Evolutionary conservation across 2,329 filamentous ascomycete species (phyloP).

Genomic region (Botryotinia globosa): DNA sequence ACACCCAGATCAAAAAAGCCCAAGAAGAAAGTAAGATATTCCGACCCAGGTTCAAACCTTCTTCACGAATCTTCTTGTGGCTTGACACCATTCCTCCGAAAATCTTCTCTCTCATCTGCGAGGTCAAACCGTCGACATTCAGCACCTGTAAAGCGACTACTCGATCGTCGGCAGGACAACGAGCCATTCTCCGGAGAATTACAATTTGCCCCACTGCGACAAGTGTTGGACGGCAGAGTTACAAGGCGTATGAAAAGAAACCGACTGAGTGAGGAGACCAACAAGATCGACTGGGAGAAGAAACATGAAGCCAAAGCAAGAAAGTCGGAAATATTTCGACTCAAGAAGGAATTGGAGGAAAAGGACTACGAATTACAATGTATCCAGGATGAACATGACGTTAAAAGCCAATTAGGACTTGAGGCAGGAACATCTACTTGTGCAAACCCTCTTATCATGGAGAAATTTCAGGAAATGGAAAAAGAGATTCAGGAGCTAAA

Average conservation of each 20-base stretch:
- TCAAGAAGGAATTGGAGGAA: constrained; percentile 46
- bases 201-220: constrained; percentile 50
- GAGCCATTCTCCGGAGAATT: constrained; percentile 41
- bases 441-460: constrained; percentile 23
- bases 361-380: constrained; percentile 36
- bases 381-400: constrained; percentile 35
- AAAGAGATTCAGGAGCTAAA: constrained; percentile 33
- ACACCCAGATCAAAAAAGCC: constrained; percentile 32
- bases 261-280: constrained; percentile 57
- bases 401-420: constrained; percentile 33
- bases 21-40: constrained; percentile 57
- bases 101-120: constrained; percentile 46
- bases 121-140: constrained; percentile 48
- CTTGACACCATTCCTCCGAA: constrained; percentile 57
- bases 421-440: constrained; percentile 28
- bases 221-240: constrained; percentile 55
- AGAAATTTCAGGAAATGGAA: constrained; percentile 34
- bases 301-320: constrained; percentile 42
- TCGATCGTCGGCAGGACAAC: constrained; percentile 30
- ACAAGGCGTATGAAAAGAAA: constrained; percentile 56
- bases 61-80: constrained; percentile 45
- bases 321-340: constrained; percentile 48
- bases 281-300: constrained; percentile 50
- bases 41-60: constrained; percentile 50
- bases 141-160: constrained; percentile 38